Evolutionary conservation across 129 eudicot genomes (phyloP).

Genomic region (Arctium lappa): DNA sequence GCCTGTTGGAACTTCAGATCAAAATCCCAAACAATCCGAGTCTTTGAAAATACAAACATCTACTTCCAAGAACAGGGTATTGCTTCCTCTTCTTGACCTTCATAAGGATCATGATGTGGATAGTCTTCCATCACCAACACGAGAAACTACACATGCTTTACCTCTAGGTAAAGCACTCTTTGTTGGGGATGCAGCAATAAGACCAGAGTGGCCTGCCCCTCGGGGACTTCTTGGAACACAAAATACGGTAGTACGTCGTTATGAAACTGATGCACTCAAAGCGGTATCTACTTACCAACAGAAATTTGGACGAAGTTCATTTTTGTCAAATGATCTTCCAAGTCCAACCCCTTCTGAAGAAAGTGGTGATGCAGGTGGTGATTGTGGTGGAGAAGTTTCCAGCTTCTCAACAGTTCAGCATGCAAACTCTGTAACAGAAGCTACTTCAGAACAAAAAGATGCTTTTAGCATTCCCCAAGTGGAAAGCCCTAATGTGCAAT

Average conservation of each 20-base stretch:
- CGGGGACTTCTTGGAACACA: conserved; percentile 35
- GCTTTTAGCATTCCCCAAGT: conserved; percentile 32
- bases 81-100: conserved; percentile 82
- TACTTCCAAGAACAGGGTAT: conserved; percentile 41
- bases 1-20: conserved; percentile 23
- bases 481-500: conserved; percentile 36
- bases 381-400: conserved; percentile 68
- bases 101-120: conserved; percentile 96
- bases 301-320: conserved; percentile 66
- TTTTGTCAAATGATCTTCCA: conserved; percentile 62
- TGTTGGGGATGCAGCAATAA: conserved; percentile 38
- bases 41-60: conserved; percentile 35
- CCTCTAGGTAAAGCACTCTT: conserved; percentile 41
- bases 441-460: conserved; percentile 26
- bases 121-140: conserved; percentile 96
- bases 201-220: conserved; percentile 76
- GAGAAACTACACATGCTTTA: conserved; percentile 45
- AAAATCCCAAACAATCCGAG: conserved; percentile 29
- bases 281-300: conserved; percentile 91
- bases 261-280: conserved; percentile 85
- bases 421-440: conserved; percentile 19
- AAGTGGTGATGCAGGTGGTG: conserved; percentile 61
- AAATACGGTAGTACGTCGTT: conserved; percentile 45
- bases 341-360: conserved; percentile 99
- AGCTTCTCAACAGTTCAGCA: conserved; percentile 40